phyloP scores from a whole-genome alignment of 768 basidiomycete species.

The Xerocomus potaroensis region DNA sequence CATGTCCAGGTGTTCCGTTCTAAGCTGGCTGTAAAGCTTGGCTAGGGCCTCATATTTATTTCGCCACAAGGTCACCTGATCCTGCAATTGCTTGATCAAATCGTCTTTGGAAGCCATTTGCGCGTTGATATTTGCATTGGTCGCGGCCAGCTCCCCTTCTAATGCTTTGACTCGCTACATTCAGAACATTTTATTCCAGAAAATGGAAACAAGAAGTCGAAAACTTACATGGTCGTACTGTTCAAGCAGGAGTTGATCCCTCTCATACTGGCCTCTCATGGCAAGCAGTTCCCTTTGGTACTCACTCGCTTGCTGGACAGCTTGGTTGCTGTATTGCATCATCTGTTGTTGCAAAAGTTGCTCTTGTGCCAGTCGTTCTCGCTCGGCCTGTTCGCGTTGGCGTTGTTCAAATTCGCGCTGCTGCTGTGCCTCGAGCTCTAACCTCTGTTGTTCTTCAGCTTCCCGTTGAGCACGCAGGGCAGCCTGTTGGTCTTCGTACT shows the following conservation, averaged over 20 bases:
- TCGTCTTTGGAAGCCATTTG: slow-evolving; percentile 94
- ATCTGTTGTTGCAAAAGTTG: slow-evolving; percentile 80
- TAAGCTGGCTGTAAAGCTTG: slow-evolving; percentile 96
- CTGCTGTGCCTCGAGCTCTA: slow-evolving; percentile 72
- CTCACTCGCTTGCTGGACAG: slow-evolving; percentile 70
- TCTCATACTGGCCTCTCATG: slow-evolving; percentile 95
- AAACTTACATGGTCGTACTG: slow-evolving; percentile 84
- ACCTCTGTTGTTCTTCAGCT: slow-evolving; percentile 75
- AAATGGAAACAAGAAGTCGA: slow-evolving; percentile 1
- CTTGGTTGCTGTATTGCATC: slow-evolving; percentile 75
- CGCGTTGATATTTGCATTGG: slow-evolving; percentile 71
- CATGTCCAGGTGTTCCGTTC: slow-evolving; percentile 96
- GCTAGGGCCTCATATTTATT: slow-evolving; percentile 99
- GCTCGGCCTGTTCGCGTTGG: slow-evolving; percentile 83
- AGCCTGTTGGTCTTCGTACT: slow-evolving; percentile 95
- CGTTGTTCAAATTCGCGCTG: slow-evolving; percentile 88
- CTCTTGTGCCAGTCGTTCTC: slow-evolving; percentile 85
- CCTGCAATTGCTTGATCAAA: slow-evolving; percentile 90
- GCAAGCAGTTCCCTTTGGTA: slow-evolving; percentile 87
- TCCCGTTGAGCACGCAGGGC: slow-evolving; percentile 78
- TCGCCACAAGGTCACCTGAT: slow-evolving; percentile 95
- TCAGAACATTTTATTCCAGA: slow-evolving; percentile 7
- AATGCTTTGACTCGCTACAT: slow-evolving; percentile 89
- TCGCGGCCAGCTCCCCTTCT: slow-evolving; percentile 79
- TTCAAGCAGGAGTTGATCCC: slow-evolving; percentile 95